Base-by-base conservation (phyloP, 306 rosid genomes). In the Medicago lupulina region DNA sequence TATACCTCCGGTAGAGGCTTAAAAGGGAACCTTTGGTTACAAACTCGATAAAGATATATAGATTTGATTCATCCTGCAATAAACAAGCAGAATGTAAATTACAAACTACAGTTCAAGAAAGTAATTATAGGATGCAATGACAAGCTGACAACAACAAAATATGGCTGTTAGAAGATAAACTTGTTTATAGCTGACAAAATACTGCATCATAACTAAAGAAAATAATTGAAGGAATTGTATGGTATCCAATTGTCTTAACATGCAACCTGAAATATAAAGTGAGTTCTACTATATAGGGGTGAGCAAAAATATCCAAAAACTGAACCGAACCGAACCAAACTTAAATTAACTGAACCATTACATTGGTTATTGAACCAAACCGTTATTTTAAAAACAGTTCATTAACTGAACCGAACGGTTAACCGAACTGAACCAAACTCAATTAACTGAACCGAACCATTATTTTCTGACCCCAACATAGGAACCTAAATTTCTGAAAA, bases 21-120 rank as follows among this genome's bases (percentile, higher is more conserved):
- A 47, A 47, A 44, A 67, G 72, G 14, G 72, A 67, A 44, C 72
- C 72, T 67, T 67, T 67, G 57, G 72, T 67, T 67, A 67, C 57
- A 43, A 43, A 47, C 19, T 67, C 72, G 25, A 67, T 47, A 44
- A 67, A 67, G 8, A 67, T 67, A 23, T 67, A 67, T 67, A 67
- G 57, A 67, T 67, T 67, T 43, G 72, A 67, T 21, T 36, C 13
- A 67, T 67, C 72, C 72, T 67, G 72, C 72, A 67, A 44, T 66
- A 66, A 40, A 64, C 70, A 40, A 40, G 34, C 16, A 12, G 55
- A 43, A 67, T 11, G 21, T 67, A 44, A 41, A 44, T 67, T 13
- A 44, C 72, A 67, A 67, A 67, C 55, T 75, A 84, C 65, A 69
- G 36, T 50, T 61, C 59, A 51, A 50, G 36, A 8, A 23, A 67